phyloP scores from a whole-genome alignment of 75 land plant species.

The Pinus albicaulis region DNA sequence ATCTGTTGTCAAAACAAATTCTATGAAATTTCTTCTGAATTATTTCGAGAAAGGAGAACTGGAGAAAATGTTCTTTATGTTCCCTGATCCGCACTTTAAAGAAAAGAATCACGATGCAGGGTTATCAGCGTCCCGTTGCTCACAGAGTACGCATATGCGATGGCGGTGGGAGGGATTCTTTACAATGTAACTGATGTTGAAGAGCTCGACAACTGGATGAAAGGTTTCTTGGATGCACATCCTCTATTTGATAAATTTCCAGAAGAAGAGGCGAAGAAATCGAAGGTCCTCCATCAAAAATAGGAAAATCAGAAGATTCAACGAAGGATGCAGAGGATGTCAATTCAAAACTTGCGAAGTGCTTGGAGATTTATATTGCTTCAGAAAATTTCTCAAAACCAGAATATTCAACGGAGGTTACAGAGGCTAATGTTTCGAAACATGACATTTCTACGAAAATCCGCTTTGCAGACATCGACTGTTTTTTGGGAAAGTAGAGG shows the following conservation, averaged over 20 bases:
- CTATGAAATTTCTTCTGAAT: slow-evolving; percentile 17
- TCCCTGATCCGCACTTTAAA: slow-evolving; percentile 97
- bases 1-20: slow-evolving; percentile 89
- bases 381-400: no score
- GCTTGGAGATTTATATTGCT: no score
- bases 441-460: no score
- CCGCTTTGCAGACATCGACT: no score
- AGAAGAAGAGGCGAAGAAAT: slow-evolving; percentile 62
- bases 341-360: no score
- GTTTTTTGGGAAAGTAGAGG: no score
- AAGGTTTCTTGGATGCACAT: slow-evolving; percentile 68
- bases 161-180: slow-evolving; percentile 79
- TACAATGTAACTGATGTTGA: slow-evolving; percentile 95
- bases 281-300: no score
- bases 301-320: no score
- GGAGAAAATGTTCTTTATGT: slow-evolving; percentile 48
- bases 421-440: no score
- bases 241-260: slow-evolving; percentile 80
- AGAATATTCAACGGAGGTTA: no score
- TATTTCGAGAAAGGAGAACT: no score
- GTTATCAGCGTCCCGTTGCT: slow-evolving; percentile 71
- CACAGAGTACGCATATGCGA: slow-evolving; percentile 33
- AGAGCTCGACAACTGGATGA: slow-evolving; percentile 98
- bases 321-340: no score
- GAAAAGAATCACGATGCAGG: slow-evolving; percentile 94